Evolutionary conservation across 2,329 filamentous ascomycete species (phyloP), one percentile per base, ranked within the genome.

Genomic region (Hymenoscyphus albidus): DNA sequence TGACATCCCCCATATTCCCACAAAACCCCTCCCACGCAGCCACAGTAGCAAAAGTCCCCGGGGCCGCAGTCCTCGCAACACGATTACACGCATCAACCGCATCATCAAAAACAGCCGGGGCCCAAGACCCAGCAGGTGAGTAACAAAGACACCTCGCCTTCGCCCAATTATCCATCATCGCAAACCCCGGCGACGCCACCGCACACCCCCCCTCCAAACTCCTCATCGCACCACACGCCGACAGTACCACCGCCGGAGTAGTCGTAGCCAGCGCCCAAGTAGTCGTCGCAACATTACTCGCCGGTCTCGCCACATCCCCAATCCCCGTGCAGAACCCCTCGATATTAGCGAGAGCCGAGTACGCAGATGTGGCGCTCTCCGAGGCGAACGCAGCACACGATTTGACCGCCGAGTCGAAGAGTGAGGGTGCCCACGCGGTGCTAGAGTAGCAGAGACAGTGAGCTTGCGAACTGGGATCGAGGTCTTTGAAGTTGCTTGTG

Each of bases 371-470:
- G 0, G 62, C 66, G 14, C 66, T 69, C 0, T 65, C 68, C 0
- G 44, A 62, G 2, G 71, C 72, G 48, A 67, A 73, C 13, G 59
- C 58, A 0, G 70, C 71, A 42, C 72, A 74, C 2, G 61, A 65
- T 10, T 65, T 63, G 2, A 72, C 69, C 0, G 71, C 71, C 5
- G 60, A 56, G 22, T 74, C 72, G 59, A 74, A 70, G 7, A 70
- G 32, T 5, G 59, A 58, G 0, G 72, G 72, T 4, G 51, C 59
- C 72, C 72, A 74, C 1, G 58, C 22, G 1, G 66, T 68, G 6
- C 64, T 65, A 1, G 68, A 70, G 57, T 74, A 74, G 57, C 72
- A 74, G n/a, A 73, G 69, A 64, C 72, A 73, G 38, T 65, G 60
- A 16, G 72, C 72, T 64, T 73, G 72, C 16, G 62, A 55, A 10